A percentile compares a stretch with the other conserved stretches of the same genome.
Conservation (phyloP, 306 rosid genomes). For the Heteromeles arbutifolia region DNA sequence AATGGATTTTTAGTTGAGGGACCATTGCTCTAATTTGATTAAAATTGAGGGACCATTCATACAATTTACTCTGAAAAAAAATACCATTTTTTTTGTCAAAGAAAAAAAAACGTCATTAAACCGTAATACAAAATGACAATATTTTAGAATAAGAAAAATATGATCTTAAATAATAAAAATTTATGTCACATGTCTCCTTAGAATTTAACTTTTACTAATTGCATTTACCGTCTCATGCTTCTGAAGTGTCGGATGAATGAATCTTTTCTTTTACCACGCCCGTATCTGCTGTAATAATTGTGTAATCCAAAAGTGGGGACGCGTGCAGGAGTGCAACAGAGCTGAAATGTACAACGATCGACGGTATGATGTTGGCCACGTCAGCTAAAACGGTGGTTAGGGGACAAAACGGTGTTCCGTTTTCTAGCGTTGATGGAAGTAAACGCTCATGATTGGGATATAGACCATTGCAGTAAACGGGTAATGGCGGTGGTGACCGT, state of each 20-base stretch:
- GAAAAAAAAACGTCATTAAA: too few relatives aligned
- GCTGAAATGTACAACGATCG: neutral
- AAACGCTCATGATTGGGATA: slow-evolving; percentile 19
- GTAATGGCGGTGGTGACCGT: neutral
- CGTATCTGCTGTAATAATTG: slow-evolving; percentile 50
- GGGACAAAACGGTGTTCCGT: slow-evolving; percentile 48
- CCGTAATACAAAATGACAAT: too few relatives aligned
- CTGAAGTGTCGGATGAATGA: neutral
- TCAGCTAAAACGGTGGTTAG: slow-evolving; percentile 15
- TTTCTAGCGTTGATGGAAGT: slow-evolving; percentile 23
- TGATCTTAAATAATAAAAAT: neutral
- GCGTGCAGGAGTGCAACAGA: slow-evolving; percentile 13
- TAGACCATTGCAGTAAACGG: neutral
- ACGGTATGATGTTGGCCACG: neutral
- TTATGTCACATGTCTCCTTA: neutral
- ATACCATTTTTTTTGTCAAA: too few relatives aligned
- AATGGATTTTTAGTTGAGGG: too few relatives aligned
- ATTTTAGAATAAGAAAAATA: neutral
- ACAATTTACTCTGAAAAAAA: too few relatives aligned
- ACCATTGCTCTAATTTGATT: too few relatives aligned
- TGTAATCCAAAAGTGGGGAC: slow-evolving; percentile 26
- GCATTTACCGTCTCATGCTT: slow-evolving; percentile 3
- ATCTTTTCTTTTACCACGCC: slow-evolving; percentile 38
- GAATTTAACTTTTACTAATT: neutral
- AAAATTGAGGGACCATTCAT: too few relatives aligned